A percentile compares a stretch with the other conserved stretches of the same genome.
Evolutionary conservation across 805 yeast species (phyloP).

Genomic region (Brettanomyces nanus): DNA sequence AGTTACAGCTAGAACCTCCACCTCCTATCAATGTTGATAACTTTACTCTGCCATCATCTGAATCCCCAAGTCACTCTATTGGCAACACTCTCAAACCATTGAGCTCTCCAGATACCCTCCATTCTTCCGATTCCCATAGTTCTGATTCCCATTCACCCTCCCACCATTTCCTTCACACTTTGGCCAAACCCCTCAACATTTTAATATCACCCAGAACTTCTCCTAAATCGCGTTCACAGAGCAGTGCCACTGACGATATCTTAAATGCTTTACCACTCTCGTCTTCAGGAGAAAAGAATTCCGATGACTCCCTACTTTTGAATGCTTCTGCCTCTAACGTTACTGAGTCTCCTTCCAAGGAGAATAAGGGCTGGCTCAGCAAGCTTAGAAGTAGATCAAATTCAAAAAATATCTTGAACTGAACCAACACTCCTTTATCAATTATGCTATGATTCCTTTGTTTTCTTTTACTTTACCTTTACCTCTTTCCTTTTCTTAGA

Average conservation of each 20-base stretch:
- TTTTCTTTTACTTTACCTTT: slow-evolving; percentile 3
- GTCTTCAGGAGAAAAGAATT: not conserved
- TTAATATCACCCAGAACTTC: slow-evolving; percentile 11
- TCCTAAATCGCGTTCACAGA: slow-evolving; percentile 1
- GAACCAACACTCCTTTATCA: not conserved
- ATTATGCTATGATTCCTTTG: slow-evolving; percentile 1
- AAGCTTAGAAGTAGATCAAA: slow-evolving; percentile 29
- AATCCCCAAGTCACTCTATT: not conserved
- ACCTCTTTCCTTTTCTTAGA: not conserved
- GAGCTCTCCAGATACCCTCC: not conserved
- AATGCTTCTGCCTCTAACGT: not conserved
- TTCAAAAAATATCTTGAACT: slow-evolving; percentile 10
- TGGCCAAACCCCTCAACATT: slow-evolving; percentile 12
- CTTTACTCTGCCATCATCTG: not conserved
- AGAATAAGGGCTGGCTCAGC: slow-evolving; percentile 35
- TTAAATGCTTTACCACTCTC: not conserved
- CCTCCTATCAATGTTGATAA: too few relatives aligned
- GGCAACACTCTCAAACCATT: not conserved
- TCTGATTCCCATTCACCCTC: slow-evolving; percentile 1
- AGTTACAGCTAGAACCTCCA: not conserved
- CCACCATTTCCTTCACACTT: slow-evolving; percentile 7
- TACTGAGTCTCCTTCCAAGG: slow-evolving; percentile 1
- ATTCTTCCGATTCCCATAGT: not conserved
- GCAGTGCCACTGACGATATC: not conserved
- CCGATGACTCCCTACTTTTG: not conserved